Conservation (phyloP, 345 rosid genomes). For the Conringia planisiliqua region DNA sequence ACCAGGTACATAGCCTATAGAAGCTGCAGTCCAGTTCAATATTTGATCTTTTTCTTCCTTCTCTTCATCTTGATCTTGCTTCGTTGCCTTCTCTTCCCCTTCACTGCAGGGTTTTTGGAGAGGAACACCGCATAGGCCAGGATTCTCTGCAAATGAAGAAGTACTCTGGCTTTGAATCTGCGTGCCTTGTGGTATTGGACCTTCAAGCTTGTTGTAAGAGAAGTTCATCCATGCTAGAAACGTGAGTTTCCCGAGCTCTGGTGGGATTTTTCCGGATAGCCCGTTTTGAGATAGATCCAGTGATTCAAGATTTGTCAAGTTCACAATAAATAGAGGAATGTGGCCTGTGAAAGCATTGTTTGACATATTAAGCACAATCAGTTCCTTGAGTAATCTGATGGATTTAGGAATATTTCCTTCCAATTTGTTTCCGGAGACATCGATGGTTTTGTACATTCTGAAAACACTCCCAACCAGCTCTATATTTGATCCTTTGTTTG, state of each 20-base stretch:
- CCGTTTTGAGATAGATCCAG: conserved; percentile 8
- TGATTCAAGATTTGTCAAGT: conserved; percentile 18
- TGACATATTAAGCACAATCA: conserved; percentile 11
- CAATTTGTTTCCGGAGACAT: conserved; percentile 4
- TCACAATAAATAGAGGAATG: not conserved
- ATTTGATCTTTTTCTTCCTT: not conserved
- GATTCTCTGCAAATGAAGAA: conserved; percentile 3
- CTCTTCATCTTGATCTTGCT: not conserved
- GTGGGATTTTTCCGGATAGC: not conserved
- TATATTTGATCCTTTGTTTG: not conserved
- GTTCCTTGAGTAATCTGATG: not conserved
- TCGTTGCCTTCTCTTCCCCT: not conserved
- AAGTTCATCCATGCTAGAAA: not conserved
- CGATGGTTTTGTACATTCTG: not conserved
- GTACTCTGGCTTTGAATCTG: conserved; percentile 5
- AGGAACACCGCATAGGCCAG: not conserved
- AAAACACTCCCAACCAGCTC: not conserved
- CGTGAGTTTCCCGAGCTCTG: conserved; percentile 14
- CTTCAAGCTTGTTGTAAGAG: conserved; percentile 13
- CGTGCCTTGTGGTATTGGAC: conserved; percentile 17
- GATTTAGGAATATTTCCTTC: conserved; percentile 3
- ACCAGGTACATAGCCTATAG: not conserved
- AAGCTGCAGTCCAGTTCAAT: conserved; percentile 1
- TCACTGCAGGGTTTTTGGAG: not conserved
- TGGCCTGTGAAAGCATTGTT: conserved; percentile 14